Percentiles rank a stretch among this genome's conserved stretches.
phyloP scores from a whole-genome alignment of 805 yeast species.

The Monosporozyma servazzii region DNA sequence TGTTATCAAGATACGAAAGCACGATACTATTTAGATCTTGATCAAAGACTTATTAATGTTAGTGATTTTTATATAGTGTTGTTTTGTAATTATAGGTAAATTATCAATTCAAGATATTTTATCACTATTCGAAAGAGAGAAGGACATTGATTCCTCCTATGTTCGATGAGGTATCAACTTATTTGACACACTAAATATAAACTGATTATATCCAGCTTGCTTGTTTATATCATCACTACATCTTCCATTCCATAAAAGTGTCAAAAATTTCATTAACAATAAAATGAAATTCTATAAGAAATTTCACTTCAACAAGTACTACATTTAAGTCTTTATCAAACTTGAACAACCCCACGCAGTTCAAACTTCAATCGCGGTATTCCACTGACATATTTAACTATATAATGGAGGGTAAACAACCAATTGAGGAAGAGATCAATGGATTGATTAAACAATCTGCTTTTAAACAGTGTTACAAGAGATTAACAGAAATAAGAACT shows the following conservation, averaged over 20 bases:
- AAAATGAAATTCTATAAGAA: neutral
- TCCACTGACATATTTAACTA: neutral
- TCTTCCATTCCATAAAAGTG: neutral
- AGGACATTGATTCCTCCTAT: too few species aligned
- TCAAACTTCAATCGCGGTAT: neutral
- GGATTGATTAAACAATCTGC: constrained; percentile 45
- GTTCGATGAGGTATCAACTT: too few species aligned
- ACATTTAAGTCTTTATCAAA: neutral
- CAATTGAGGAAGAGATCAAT: constrained; percentile 26
- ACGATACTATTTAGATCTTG: too few species aligned
- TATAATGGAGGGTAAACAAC: constrained; percentile 14
- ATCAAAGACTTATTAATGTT: too few species aligned
- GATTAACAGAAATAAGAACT: constrained; percentile 34
- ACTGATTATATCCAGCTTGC: too few species aligned
- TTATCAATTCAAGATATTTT: too few species aligned
- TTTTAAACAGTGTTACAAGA: constrained; percentile 41
- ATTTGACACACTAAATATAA: too few species aligned
- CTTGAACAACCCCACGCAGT: neutral
- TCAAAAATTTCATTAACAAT: neutral
- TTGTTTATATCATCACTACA: too few species aligned
- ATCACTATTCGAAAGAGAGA: too few species aligned
- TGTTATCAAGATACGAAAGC: too few species aligned
- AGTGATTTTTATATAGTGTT: too few species aligned
- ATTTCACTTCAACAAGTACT: neutral
- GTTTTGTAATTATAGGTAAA: too few species aligned